Evolutionary conservation across 1,139 yeast genomes (phyloP), one percentile per base, ranked within the genome.

Genomic region (Diutina pseudorugosa): DNA sequence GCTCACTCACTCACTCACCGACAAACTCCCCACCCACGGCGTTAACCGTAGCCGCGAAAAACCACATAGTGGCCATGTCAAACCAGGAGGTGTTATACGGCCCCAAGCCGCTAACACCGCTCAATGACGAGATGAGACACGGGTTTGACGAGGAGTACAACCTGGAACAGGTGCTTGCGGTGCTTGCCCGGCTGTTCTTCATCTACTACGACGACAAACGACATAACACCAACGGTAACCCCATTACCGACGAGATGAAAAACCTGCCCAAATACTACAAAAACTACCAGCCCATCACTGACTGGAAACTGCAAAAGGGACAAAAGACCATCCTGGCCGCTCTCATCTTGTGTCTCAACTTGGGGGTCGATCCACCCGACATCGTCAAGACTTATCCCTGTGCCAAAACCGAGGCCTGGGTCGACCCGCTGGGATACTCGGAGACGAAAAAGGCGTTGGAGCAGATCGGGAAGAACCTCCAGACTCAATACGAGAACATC

Each of bases 361-460:
- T 93, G 51, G 98, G 98, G 4, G 97, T 93, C 2, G 98, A 93
- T 59, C 98, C 99, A 2, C 98, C 99, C 1, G 98, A 94, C 66
- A 82, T 91, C 41, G 82, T 88, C 68, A 89, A 90, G 65, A 90
- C 98, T 0, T 91, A 87, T 57, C 98, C 97, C 0, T 88, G 96
- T 62, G 96, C 98, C 1, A 83, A 86, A 60, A 70, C 84, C 48
- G 98, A 94, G 68, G 87, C 97, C 1, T 91, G 97, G 91, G 82
- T 93, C 33, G 96, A 93, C 64, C 97, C 98, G 0, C 72, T 85
- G 30, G 73, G 81, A n/a, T 85, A 80, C 60, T 80, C 85, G 43
- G 98, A 90, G 62, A 82, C 95, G 0, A 90, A 90, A 65, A 88
- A 89, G 66, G 97, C 98, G 30, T 79, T 93, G 51, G 97, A 91